These are phyloP conservation scores for Pseudopyrenochaeta lycopersici DNA, from an alignment of 2,329 filamentous ascomycete species.

Conservation along the genomic window DNA sequence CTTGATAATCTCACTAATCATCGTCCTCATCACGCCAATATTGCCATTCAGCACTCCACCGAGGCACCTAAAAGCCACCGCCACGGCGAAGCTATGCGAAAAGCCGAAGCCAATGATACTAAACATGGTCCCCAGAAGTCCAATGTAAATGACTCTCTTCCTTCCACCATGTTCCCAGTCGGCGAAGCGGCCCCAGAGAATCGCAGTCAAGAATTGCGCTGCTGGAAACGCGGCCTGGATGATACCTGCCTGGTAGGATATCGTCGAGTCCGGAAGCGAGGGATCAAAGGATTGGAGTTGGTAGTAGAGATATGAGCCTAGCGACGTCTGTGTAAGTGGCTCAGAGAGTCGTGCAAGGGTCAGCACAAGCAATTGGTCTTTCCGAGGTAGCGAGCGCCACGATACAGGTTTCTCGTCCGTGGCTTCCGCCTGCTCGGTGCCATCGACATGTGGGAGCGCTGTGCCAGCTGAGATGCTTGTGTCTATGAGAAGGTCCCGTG, in stretches of 20 bases:
- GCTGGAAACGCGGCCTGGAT: constrained; percentile 82
- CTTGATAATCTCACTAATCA: constrained; percentile 75
- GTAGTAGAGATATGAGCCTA: constrained; percentile 80
- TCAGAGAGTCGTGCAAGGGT: constrained; percentile 82
- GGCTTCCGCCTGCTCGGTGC: constrained; percentile 32
- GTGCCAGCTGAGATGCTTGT: constrained; percentile 28
- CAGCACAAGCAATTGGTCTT: constrained; percentile 79
- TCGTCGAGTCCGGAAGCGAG: constrained; percentile 66
- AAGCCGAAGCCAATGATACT: constrained; percentile 76
- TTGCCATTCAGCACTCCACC: constrained; percentile 77
- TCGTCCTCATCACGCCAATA: constrained; percentile 76
- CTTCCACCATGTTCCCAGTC: constrained; percentile 71
- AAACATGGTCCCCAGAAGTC: constrained; percentile 73
- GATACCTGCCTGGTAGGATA: constrained; percentile 79
- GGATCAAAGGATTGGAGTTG: constrained; percentile 82
- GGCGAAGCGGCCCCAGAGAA: constrained; percentile 80
- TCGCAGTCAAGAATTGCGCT: constrained; percentile 82
- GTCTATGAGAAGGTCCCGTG: constrained; percentile 28
- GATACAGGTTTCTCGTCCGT: constrained; percentile 62
- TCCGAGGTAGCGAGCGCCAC: constrained; percentile 78
- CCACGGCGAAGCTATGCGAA: constrained; percentile 67
- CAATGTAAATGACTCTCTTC: constrained; percentile 81
- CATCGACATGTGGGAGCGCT: constrained; percentile 25
- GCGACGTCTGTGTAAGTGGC: constrained; percentile 76
- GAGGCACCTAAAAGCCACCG: constrained; percentile 71